phyloP scores from a whole-genome alignment of 2,329 filamentous ascomycete species.

The Lachnellula hyalina region DNA sequence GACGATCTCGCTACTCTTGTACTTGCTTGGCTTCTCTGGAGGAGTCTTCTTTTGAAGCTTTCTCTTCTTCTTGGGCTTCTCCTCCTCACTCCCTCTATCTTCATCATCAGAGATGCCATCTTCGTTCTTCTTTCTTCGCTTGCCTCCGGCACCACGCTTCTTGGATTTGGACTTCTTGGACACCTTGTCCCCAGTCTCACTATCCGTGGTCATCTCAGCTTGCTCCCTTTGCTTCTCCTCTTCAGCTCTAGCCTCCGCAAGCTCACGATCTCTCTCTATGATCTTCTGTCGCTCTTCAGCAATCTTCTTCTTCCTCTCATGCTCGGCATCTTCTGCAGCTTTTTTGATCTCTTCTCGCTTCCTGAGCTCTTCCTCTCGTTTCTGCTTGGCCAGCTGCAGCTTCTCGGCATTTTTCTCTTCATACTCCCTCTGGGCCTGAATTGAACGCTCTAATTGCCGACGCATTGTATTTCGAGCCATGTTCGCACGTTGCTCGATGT shows the following conservation, averaged over 20 bases:
- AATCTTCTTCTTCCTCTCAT: constrained; percentile 73
- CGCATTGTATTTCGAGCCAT: constrained; percentile 96
- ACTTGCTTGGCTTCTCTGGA: constrained; percentile 28
- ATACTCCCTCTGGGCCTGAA: constrained; percentile 81
- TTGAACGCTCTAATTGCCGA: constrained; percentile 80
- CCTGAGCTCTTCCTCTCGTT: constrained; percentile 73
- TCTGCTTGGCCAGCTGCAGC: constrained; percentile 71
- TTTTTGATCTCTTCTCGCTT: constrained; percentile 72
- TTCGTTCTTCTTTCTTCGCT: constrained; percentile 37
- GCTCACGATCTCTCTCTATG: constrained; percentile 65
- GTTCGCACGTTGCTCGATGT: constrained; percentile 91
- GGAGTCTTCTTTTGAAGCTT: constrained; percentile 27
- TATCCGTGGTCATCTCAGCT: constrained; percentile 76
- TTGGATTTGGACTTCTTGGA: constrained; percentile 63
- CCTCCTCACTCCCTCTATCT: constrained; percentile 29
- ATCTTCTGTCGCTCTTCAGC: constrained; percentile 82
- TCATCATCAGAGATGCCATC: constrained; percentile 31
- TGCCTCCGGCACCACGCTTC: constrained; percentile 35
- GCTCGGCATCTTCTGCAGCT: constrained; percentile 61
- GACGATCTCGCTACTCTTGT: constrained; percentile 32
- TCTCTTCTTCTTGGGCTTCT: constrained; percentile 34
- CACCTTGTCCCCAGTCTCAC: constrained; percentile 74
- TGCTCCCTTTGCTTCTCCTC: constrained; percentile 64
- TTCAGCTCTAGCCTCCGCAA: constrained; percentile 65
- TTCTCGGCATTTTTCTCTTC: constrained; percentile 90